Percentiles rank a stretch among this genome's conserved stretches.
Conservation (phyloP, 495 filamentous ascomycete species). For the Glarea lozoyensis region DNA sequence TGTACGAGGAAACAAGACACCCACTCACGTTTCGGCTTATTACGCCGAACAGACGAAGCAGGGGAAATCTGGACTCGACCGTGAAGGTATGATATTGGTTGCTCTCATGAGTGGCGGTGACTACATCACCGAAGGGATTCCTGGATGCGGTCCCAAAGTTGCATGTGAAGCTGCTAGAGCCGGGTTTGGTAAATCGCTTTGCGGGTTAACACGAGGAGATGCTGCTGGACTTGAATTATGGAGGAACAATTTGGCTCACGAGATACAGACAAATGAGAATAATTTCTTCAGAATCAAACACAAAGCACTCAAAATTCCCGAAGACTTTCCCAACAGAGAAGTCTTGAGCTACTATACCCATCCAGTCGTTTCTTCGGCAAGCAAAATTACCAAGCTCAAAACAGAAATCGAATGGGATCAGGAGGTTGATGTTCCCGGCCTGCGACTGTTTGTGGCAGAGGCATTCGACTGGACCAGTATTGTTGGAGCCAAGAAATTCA, state of each 20-base stretch:
- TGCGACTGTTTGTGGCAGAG: constrained; percentile 65
- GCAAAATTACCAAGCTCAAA: constrained; percentile 50
- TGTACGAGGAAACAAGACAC: constrained; percentile 48
- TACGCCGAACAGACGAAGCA: constrained; percentile 43
- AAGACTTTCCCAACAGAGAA: constrained; percentile 68
- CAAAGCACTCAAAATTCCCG: constrained; percentile 64
- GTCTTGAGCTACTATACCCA: constrained; percentile 80
- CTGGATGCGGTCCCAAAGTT: constrained; percentile 75
- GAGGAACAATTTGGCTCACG: constrained; percentile 64
- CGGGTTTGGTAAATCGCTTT: constrained; percentile 75
- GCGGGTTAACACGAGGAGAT: constrained; percentile 42
- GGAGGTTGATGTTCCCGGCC: constrained; percentile 53
- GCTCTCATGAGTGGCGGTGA: constrained; percentile 96
- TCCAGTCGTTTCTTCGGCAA: constrained; percentile 62
- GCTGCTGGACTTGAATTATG: constrained; percentile 53
- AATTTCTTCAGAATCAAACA: constrained; percentile 72
- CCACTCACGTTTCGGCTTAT: constrained; percentile 84
- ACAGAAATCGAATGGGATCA: constrained; percentile 50
- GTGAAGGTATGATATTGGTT: constrained; percentile 87
- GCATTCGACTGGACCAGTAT: constrained; percentile 80
- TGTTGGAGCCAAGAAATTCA: constrained; percentile 75
- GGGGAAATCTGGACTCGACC: constrained; percentile 49
- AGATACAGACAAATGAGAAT: constrained; percentile 77
- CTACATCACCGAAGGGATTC: constrained; percentile 84
- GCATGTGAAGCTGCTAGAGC: constrained; percentile 87